A percentile compares a stretch with the other conserved stretches of the same genome.
Evolutionary conservation across 441 rosid species (phyloP).

Genomic region (Aquilaria agallochum): DNA sequence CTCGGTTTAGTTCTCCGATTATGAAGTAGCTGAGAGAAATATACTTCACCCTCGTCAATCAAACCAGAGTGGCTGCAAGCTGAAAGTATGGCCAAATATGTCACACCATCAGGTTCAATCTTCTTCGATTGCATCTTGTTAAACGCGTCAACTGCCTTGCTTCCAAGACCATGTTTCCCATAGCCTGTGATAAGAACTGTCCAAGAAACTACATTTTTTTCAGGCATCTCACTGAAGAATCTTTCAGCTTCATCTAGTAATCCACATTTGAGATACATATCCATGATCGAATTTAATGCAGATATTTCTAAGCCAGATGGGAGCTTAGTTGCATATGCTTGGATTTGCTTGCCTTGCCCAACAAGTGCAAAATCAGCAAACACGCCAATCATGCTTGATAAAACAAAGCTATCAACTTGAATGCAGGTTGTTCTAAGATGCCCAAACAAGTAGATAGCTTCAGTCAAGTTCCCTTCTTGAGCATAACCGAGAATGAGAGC

Average conservation of each 20-base stretch:
- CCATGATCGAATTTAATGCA: slow-evolving; percentile 62
- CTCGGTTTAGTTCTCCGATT: slow-evolving; percentile 39
- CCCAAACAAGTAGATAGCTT: slow-evolving; percentile 67
- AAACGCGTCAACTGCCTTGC: slow-evolving; percentile 47
- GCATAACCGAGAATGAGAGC: slow-evolving; percentile 79
- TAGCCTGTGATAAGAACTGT: slow-evolving; percentile 86
- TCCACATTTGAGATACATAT: slow-evolving; percentile 93
- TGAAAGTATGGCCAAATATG: slow-evolving; percentile 73
- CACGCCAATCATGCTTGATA: slow-evolving; percentile 70
- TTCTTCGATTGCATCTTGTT: slow-evolving; percentile 45
- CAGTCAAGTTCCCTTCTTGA: slow-evolving; percentile 59
- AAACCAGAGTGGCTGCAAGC: slow-evolving; percentile 93
- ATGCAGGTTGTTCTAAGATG: slow-evolving; percentile 37
- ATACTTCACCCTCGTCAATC: slow-evolving; percentile 51
- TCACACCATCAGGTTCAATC: slow-evolving; percentile 68
- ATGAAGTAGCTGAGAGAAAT: slow-evolving; percentile 42
- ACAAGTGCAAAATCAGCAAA: slow-evolving; percentile 84
- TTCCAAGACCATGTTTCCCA: slow-evolving; percentile 85
- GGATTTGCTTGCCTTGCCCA: slow-evolving; percentile 86
- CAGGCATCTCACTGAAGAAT: slow-evolving; percentile 50
- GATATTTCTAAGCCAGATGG: slow-evolving; percentile 62
- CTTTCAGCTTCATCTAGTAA: slow-evolving; percentile 60
- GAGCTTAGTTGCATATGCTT: slow-evolving; percentile 55
- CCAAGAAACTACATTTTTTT: slow-evolving; percentile 77
- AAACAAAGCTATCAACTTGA: slow-evolving; percentile 50